Base-by-base conservation (phyloP, 1,139 yeast species). In the Kodamaea plutei region DNA sequence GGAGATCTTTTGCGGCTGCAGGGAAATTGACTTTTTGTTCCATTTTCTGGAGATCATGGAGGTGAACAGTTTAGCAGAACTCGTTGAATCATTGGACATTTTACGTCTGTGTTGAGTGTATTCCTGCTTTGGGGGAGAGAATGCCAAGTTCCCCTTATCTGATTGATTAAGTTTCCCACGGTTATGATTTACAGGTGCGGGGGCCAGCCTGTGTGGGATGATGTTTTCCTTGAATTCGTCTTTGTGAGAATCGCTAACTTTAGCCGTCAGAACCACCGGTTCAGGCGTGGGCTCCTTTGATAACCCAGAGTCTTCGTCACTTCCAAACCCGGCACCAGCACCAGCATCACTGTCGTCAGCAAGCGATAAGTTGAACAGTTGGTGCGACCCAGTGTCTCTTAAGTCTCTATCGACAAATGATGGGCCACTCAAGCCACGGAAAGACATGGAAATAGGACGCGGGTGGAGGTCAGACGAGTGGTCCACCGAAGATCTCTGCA, bases 371-470 rank as follows among this genome's bases (percentile, higher is more conserved):
- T 59, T 65, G 38, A 67, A 62, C 20, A 70, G 66, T 47, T 67
- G 73, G 40, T 67, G 73, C 4, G 71, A 64, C 17, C 57, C 68
- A 15, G 62, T 56, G 25, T 48, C 53, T 34, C 69, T 45, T 18
- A 64, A 43, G 24, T 53, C 44, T 30, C 52, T 61, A 26, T 45
- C 50, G 12, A 64, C 58, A 43, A 76, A 73, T 1, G 75, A 62
- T 1, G 85, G 80, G 0, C 78, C 81, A 34, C 61, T 68, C 36
- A 79, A 54, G 0, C 87, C 87, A 42, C 71, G 70, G 54, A 78
- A 79, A 1, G 87, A 78, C 81, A 77, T 73, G 2, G 84, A 77
- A 5, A 78, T 61, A 9, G 84, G 84, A 38, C 85, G 61, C 6
- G 30, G 26, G 8, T 25, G 23, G 10, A 15, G 17, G 34, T 30